These are phyloP conservation scores for Colletotrichum theobromicola DNA, from an alignment of 2,329 filamentous ascomycete genomes.

Conservation along the genomic window DNA sequence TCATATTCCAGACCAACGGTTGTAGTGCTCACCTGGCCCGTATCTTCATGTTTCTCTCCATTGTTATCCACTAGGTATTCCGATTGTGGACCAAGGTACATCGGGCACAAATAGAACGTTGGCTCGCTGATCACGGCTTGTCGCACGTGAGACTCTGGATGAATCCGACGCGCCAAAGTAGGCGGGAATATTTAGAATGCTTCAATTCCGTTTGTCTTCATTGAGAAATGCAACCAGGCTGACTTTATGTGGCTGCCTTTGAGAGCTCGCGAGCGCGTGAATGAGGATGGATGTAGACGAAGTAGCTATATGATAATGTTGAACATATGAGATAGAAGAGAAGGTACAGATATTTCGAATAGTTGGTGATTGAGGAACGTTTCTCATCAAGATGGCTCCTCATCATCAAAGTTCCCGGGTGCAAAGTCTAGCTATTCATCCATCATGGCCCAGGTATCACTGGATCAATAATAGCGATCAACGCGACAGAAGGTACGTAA, in stretches of 20 bases:
- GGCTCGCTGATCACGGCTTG: background rate
- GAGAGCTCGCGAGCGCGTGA: background rate
- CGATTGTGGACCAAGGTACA: background rate
- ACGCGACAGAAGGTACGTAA: accelerated
- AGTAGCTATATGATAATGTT: too few relatives aligned
- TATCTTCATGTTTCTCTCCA: background rate
- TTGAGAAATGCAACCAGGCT: background rate
- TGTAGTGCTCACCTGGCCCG: background rate
- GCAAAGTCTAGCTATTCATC: background rate
- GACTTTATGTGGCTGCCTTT: background rate
- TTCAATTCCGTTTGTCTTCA: background rate
- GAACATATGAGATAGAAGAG: too few relatives aligned
- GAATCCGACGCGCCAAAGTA: background rate
- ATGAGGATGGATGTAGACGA: accelerated
- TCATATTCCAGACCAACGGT: background rate
- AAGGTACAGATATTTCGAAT: background rate
- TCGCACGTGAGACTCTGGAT: background rate
- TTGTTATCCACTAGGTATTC: background rate
- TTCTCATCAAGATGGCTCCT: background rate
- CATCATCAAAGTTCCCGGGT: accelerated
- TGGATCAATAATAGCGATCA: background rate
- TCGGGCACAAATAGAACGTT: background rate
- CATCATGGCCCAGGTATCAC: background rate
- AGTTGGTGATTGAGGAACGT: background rate
- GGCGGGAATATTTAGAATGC: background rate